A percentile compares a stretch with the other conserved stretches of the same genome.
Evolutionary conservation across 2,329 filamentous ascomycete species (phyloP).

Genomic region (Daldinia sp.): DNA sequence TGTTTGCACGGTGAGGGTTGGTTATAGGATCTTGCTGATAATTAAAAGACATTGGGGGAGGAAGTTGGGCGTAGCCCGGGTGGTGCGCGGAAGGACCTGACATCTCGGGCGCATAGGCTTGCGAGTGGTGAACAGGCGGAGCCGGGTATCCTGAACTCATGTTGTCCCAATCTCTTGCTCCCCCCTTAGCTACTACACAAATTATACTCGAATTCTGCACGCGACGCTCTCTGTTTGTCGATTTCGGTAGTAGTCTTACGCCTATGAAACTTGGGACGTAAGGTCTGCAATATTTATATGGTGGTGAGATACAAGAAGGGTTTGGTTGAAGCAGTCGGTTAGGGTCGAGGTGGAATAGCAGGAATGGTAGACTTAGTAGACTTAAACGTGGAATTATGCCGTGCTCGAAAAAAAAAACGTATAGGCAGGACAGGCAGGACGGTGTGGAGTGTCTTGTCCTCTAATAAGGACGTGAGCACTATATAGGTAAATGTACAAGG

Average conservation of each 20-base stretch:
- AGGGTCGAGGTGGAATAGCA: constrained; percentile 8
- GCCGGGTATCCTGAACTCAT: constrained; percentile 47
- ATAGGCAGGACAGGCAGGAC: too few species aligned
- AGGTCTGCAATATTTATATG: not conserved
- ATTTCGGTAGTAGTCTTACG: constrained; percentile 11
- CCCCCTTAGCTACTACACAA: constrained; percentile 18
- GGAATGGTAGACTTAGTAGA: too few species aligned
- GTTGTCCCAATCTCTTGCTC: constrained; percentile 29
- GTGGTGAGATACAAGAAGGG: constrained; percentile 1
- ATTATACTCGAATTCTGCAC: constrained; percentile 15
- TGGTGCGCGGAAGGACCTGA: constrained; percentile 42
- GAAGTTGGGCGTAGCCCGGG: constrained; percentile 43
- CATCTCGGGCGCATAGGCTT: constrained; percentile 42
- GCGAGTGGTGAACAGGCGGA: constrained; percentile 44
- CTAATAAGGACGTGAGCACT: constrained; percentile 32
- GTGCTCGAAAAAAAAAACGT: constrained; percentile 29
- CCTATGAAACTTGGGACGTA: constrained; percentile 5
- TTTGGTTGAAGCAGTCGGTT: constrained; percentile 21
- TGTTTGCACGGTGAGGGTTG: constrained; percentile 43
- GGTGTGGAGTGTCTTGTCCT: constrained; percentile 24
- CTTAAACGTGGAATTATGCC: constrained; percentile 10
- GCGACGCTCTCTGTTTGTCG: constrained; percentile 6
- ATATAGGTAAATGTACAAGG: constrained; percentile 24
- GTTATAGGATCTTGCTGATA: constrained; percentile 44
- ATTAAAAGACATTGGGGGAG: constrained; percentile 44